Evolutionary conservation across 83 land plant genomes (phyloP).

Genomic region (Picea abies): DNA sequence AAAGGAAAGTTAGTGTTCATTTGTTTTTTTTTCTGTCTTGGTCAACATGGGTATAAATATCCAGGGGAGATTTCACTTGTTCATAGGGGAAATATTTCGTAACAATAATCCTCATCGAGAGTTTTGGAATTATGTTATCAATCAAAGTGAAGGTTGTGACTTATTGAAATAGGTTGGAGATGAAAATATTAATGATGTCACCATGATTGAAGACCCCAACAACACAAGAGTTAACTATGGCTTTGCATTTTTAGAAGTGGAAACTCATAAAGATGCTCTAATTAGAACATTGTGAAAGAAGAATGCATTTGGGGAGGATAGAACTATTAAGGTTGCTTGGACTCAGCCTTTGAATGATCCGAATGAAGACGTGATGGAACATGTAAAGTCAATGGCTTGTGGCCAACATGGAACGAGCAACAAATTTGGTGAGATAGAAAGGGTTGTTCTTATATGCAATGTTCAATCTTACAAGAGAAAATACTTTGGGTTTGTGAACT

Average conservation of each 20-base stretch:
- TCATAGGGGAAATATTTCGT: no score
- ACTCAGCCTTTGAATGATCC: slow-evolving; percentile 53
- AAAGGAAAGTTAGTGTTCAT: no score
- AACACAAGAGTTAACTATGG: slow-evolving; percentile 45
- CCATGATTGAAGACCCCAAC: slow-evolving; percentile 41
- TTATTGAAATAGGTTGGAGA: slow-evolving; percentile 31
- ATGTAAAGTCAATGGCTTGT: slow-evolving; percentile 52
- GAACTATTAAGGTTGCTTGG: slow-evolving; percentile 58
- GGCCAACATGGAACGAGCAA: slow-evolving; percentile 49
- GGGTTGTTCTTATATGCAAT: slow-evolving; percentile 43
- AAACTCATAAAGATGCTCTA: slow-evolving; percentile 47
- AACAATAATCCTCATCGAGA: no score
- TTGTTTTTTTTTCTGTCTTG: no score
- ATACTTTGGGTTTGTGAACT: slow-evolving; percentile 56
- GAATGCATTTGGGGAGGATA: slow-evolving; percentile 39
- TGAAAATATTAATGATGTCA: slow-evolving; percentile 41
- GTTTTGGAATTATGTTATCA: no score
- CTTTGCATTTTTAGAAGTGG: slow-evolving; percentile 50
- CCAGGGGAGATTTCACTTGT: no score
- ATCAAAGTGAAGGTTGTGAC: no score
- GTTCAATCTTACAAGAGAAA: slow-evolving; percentile 46
- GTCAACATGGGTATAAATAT: no score
- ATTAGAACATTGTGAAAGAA: slow-evolving; percentile 31
- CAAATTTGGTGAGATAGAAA: slow-evolving; percentile 55
- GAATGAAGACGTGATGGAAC: slow-evolving; percentile 48